Percentiles rank a stretch among this genome's conserved stretches.
Evolutionary conservation across 2,329 filamentous ascomycete species (phyloP).

Genomic region (Fusarium circinatum): DNA sequence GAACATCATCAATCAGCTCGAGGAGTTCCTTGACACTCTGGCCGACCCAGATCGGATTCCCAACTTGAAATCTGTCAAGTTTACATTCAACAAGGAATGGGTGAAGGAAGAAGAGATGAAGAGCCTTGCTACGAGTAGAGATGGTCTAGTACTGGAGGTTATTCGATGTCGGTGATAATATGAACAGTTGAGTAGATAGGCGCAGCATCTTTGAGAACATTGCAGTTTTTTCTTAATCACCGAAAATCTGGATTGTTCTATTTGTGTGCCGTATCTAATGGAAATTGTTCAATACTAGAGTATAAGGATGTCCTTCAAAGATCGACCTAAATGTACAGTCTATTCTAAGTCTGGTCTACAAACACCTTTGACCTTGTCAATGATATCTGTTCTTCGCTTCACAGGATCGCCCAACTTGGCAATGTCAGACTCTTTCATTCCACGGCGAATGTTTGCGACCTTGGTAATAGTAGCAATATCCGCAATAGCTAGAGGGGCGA

Average conservation of each 20-base stretch:
- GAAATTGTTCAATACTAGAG: background rate
- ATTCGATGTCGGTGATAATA: background rate
- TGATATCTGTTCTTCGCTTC: background rate
- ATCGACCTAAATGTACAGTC: background rate
- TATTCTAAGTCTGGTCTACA: background rate
- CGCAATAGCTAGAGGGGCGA: background rate
- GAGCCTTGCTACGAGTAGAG: background rate
- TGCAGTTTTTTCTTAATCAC: too few species aligned
- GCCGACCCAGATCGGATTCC: background rate
- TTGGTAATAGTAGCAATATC: background rate
- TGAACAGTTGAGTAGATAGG: too few species aligned
- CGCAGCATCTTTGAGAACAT: too few species aligned
- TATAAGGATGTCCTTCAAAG: background rate
- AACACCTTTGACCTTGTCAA: background rate
- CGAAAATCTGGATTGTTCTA: too few species aligned
- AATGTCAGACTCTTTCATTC: background rate
- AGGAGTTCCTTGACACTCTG: background rate
- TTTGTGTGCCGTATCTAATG: too few species aligned
- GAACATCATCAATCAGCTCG: background rate
- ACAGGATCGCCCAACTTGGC: background rate
- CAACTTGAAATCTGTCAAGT: background rate
- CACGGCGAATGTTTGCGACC: background rate
- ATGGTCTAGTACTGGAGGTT: background rate
- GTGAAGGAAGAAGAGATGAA: background rate
- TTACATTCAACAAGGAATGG: background rate